phyloP scores from a whole-genome alignment of 2,329 filamentous ascomycete genomes.

The Talaromyces sp. region DNA sequence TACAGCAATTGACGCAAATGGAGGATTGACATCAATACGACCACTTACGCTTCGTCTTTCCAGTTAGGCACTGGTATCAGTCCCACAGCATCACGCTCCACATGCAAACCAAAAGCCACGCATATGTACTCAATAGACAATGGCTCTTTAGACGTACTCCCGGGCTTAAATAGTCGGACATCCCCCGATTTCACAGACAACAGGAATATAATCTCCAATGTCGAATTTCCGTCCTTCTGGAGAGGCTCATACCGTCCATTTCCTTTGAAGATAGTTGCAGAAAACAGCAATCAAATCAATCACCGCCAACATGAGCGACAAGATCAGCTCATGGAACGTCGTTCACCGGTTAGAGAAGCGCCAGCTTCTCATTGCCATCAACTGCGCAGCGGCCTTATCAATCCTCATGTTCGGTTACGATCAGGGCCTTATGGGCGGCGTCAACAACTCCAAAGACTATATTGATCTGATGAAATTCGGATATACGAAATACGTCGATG shows the following conservation, averaged over 20 bases:
- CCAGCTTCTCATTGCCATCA: conserved; percentile 56
- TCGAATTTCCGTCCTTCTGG: background rate
- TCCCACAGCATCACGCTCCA: background rate
- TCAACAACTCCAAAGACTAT: conserved; percentile 62
- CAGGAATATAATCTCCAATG: background rate
- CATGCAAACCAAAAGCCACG: background rate
- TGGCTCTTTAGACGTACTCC: background rate
- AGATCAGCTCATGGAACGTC: conserved; percentile 43
- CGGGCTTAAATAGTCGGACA: background rate
- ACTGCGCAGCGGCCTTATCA: conserved; percentile 58
- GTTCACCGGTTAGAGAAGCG: conserved; percentile 53
- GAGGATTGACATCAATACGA: background rate
- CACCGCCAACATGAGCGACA: conserved; percentile 32
- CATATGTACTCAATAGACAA: background rate
- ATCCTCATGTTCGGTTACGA: conserved; percentile 66
- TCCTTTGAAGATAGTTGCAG: no score
- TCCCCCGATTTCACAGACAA: background rate
- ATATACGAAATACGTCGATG: conserved; percentile 47
- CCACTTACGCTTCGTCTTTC: background rate
- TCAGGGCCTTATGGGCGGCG: conserved; percentile 54
- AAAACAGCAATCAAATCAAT: no score
- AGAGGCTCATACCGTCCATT: no score
- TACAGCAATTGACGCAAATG: background rate
- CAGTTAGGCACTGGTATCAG: background rate
- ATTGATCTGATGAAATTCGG: conserved; percentile 62